Percentiles rank a stretch among this genome's conserved stretches.
phyloP scores from a whole-genome alignment of 139 green algal genomes.

The Micractinium sp. region DNA sequence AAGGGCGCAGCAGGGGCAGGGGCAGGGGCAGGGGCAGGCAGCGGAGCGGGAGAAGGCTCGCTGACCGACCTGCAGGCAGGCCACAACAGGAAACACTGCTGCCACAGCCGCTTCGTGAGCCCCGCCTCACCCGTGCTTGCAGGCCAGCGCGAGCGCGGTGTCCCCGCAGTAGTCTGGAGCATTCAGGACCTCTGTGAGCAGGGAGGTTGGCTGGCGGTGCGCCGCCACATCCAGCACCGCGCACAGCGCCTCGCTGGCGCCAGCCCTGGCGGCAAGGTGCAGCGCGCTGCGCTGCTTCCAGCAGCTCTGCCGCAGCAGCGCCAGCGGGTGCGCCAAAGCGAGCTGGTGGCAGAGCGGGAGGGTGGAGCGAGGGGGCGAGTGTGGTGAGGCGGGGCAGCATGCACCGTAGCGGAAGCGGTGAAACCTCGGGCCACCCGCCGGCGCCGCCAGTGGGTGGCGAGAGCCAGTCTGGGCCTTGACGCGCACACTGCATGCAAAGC shows the following conservation, averaged over 20 bases:
- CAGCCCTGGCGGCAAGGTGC: not conserved
- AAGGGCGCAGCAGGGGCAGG: too few species aligned
- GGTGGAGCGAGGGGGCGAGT: not conserved
- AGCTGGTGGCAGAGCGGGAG: not conserved
- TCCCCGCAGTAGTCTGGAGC: not conserved
- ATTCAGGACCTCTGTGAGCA: not conserved
- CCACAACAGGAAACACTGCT: too few species aligned
- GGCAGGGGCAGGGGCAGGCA: too few species aligned
- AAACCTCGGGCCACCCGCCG: too few species aligned
- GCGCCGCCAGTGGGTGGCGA: not conserved
- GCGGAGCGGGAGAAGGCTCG: not conserved
- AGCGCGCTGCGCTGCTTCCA: slow-evolving; percentile 12
- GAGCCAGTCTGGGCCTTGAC: too few species aligned
- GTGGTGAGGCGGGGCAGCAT: not conserved
- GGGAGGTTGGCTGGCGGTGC: not conserved
- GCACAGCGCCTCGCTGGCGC: not conserved
- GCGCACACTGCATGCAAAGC: not conserved
- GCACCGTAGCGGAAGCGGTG: too few species aligned
- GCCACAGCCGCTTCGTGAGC: not conserved
- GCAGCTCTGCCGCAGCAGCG: not conserved
- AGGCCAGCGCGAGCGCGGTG: slow-evolving; percentile 13
- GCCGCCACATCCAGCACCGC: slow-evolving; percentile 1
- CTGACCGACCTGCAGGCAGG: not conserved
- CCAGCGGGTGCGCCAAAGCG: not conserved
- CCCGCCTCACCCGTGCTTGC: slow-evolving; percentile 10